Percentiles rank a stretch among this genome's conserved stretches.
These are phyloP conservation scores for Kickxella alabastrina DNA, from an alignment of 192 early-diverging fungal genomes.

Conservation along the genomic window DNA sequence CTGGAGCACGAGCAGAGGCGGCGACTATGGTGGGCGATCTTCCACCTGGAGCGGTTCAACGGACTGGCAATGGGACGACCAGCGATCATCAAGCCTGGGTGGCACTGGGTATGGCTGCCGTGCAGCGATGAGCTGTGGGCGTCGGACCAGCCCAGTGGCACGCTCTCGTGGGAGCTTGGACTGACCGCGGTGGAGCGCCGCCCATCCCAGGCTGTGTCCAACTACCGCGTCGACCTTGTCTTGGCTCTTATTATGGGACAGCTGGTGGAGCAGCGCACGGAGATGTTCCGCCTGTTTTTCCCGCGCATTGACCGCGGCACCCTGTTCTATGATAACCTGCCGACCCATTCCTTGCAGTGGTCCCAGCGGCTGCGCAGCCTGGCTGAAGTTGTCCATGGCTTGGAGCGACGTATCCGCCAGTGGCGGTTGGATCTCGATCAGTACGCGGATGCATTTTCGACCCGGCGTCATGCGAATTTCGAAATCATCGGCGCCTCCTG, in stretches of 20 bases:
- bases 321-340: constrained; percentile 47
- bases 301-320: constrained; percentile 48
- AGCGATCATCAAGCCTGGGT: constrained; percentile 49
- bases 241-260: constrained; percentile 48
- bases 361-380: constrained; percentile 13
- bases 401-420: constrained; percentile 43
- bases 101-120: constrained; percentile 53
- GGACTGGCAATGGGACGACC: constrained; percentile 50
- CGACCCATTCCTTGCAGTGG: constrained; percentile 42
- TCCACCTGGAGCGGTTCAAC: constrained; percentile 48
- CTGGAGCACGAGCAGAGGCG: constrained; percentile 45
- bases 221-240: constrained; percentile 41
- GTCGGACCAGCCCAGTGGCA: constrained; percentile 20
- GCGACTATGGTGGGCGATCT: constrained; percentile 49
- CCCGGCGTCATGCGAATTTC: constrained; percentile 48
- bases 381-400: constrained; percentile 10
- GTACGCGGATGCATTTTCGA: constrained; percentile 39
- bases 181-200: constrained; percentile 24
- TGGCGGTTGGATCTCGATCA: constrained; percentile 44
- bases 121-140: constrained; percentile 47
- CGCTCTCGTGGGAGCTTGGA: constrained; percentile 46
- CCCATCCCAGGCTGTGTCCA: constrained; percentile 12
- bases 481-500: constrained; percentile 43
- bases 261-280: constrained; percentile 43
- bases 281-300: constrained; percentile 48